A percentile compares a stretch with the other conserved stretches of the same genome.
phyloP scores from a whole-genome alignment of 495 filamentous ascomycete species.

The Clohesyomyces aquaticus region DNA sequence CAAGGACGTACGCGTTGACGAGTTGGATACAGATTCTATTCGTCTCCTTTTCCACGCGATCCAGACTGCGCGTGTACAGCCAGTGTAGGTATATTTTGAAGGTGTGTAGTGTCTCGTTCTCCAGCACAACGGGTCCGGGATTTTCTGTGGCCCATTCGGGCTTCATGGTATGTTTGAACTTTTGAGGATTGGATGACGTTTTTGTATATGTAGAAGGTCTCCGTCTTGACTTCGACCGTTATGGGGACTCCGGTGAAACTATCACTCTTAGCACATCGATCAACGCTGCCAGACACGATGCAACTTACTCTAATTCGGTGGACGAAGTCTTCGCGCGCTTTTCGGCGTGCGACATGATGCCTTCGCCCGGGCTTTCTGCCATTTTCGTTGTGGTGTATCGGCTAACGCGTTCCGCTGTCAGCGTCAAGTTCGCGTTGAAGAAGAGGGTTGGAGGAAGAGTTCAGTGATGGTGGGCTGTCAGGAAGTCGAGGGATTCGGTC shows the following conservation, averaged over 20 bases:
- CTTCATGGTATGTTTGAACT: constrained; percentile 9
- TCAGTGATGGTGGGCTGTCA: too few relatives aligned
- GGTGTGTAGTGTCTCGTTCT: neutral
- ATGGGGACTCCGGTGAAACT: constrained; percentile 8
- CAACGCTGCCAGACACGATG: neutral
- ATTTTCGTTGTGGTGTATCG: too few relatives aligned
- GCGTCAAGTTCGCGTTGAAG: too few relatives aligned
- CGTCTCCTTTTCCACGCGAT: too few relatives aligned
- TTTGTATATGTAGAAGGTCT: constrained; percentile 22
- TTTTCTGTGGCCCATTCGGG: neutral
- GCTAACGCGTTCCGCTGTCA: too few relatives aligned
- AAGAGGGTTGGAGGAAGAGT: too few relatives aligned
- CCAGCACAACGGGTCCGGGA: constrained; percentile 4
- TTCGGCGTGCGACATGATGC: too few relatives aligned
- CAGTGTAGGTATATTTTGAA: constrained; percentile 19
- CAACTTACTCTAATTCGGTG: too few relatives aligned
- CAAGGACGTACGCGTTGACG: neutral
- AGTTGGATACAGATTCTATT: neutral
- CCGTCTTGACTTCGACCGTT: neutral
- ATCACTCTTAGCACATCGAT: neutral
- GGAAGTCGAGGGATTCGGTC: too few relatives aligned
- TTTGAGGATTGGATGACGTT: constrained; percentile 8
- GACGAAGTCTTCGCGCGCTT: too few relatives aligned
- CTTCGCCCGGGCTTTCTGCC: too few relatives aligned
- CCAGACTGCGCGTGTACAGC: constrained; percentile 5